Evolutionary conservation across 148 eudicot genomes (phyloP), one percentile per base, ranked within the genome.

Genomic region (Rheum nobile): DNA sequence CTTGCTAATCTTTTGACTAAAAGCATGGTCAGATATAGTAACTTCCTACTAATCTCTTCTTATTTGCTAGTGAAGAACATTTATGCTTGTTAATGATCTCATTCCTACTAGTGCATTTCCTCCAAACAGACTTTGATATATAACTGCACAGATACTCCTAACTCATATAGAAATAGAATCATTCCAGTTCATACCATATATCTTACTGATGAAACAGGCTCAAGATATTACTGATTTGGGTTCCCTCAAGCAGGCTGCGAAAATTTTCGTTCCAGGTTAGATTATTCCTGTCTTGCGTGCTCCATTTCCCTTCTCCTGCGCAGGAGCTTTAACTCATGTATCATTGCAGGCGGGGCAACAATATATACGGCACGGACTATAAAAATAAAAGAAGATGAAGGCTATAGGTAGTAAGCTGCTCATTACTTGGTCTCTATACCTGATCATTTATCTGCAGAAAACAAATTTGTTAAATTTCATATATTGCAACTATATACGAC

Each of bases 371-470:
- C 91, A 39, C 89, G 90, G 52, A 82, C 92, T 5, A 88, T 93
- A 59, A 93, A 91, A 85, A 88, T 93, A 61, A 93, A 88, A 81
- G 97, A 89, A 82, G 97, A 89, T 1, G 88, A 93, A 77, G 90
- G 95, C 68, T 86, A 77, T 79, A 93, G 94, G 98, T 91, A 83
- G 42, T 34, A 16, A 52, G 22, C 32, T 1, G 4, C 69, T 14
- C 39, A 17, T 39, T 57, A 26, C 59, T 26, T 24, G 22, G 67
- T 28, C 32, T 28, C 67, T 59, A 8, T 59, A 28, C 34, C 67
- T 11, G 12, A 57, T 57, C 0, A 28, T 55, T 24, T 12, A 46
- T 22, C 37, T 4, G 68, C 19, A 31, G 35, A 61, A 21, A 61
- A 61, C 1, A 31, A 29, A 61, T 6, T 31, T 24, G 28, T 5